Evolutionary conservation across 805 yeast genomes (phyloP), one percentile per base, ranked within the genome.

Genomic region (Debaryomyces castellii): DNA sequence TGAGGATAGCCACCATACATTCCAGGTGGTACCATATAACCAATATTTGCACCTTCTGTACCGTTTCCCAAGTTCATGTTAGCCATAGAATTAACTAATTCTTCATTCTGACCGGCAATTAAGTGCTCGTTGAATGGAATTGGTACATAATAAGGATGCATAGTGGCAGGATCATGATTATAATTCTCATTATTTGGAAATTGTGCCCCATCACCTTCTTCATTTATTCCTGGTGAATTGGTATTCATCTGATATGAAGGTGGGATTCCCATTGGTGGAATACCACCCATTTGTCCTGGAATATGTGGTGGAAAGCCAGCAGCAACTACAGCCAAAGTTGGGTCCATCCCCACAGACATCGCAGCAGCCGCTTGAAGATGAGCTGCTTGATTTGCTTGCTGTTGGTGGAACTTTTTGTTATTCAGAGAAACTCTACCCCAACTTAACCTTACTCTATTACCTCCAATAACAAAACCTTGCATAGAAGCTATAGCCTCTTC

Each of bases 391-490:
- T 64, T 64, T 37, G 54, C 58, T 38, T 60, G 63, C 40, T 59
- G 66, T 28, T 59, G 64, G 25, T 65, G 69, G 47, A 52, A 67
- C 47, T 60, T 64, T 40, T 62, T 66, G 50, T 66, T 65, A 47
- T 59, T 61, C 38, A 52, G 46, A 1, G 70, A 67, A 8, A 63
- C 74, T 53, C 89, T 77, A 24, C 97, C 97, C 97, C 97, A 90
- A 43, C 92, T 84, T 47, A 90, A 76, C 55, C 96, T 75, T 40
- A 90, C 83, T 50, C 92, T 77, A 46, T 88, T 84, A 47, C 88
- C 90, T 41, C 91, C 92, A 54, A 90, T 84, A 30, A 89, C 89
- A 60, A 82, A 88, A 8, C 96, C 96, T 66, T 90, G 96, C 95
- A 90, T 86, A 51, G 84, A 86, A 28, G 80, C 74, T 50, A 90